These are phyloP conservation scores for Russula sp. DNA, from an alignment of 768 basidiomycete genomes.

Conservation along the genomic window DNA sequence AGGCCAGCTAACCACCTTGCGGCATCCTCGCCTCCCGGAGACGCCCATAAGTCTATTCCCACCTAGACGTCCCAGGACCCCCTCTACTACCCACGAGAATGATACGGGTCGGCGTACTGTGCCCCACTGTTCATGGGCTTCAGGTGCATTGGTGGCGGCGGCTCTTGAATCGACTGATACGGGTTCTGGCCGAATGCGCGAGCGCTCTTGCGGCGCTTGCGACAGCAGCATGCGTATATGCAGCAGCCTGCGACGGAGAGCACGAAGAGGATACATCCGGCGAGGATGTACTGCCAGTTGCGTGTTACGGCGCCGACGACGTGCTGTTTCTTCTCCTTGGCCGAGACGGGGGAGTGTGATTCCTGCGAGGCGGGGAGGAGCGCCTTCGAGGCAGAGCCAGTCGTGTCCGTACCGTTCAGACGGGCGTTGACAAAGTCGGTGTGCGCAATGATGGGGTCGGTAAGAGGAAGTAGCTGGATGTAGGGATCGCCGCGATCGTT, in stretches of 20 bases:
- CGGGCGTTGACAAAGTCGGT: constrained; percentile 63
- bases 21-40: not conserved
- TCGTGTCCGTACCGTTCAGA: constrained; percentile 52
- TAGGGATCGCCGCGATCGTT: constrained; percentile 51
- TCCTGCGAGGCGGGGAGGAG: constrained; percentile 55
- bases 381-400: constrained; percentile 46
- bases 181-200: constrained; percentile 23
- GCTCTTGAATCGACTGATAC: constrained; percentile 31
- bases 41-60: not conserved
- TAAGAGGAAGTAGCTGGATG: constrained; percentile 63
- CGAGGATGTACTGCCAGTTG: constrained; percentile 68
- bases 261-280: constrained; percentile 50
- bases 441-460: constrained; percentile 45
- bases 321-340: constrained; percentile 57
- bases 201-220: constrained; percentile 25
- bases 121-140: constrained; percentile 21
- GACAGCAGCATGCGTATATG: constrained; percentile 57
- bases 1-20: not conserved
- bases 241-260: constrained; percentile 42
- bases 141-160: constrained; percentile 30
- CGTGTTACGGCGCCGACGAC: constrained; percentile 59
- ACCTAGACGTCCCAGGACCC: not conserved
- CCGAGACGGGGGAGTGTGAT: constrained; percentile 59
- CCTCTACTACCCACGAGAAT: not conserved
- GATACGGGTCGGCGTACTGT: constrained; percentile 7